These are phyloP conservation scores for Verruconis gallopava DNA, from an alignment of 2,329 filamentous ascomycete species.

Conservation along the genomic window DNA sequence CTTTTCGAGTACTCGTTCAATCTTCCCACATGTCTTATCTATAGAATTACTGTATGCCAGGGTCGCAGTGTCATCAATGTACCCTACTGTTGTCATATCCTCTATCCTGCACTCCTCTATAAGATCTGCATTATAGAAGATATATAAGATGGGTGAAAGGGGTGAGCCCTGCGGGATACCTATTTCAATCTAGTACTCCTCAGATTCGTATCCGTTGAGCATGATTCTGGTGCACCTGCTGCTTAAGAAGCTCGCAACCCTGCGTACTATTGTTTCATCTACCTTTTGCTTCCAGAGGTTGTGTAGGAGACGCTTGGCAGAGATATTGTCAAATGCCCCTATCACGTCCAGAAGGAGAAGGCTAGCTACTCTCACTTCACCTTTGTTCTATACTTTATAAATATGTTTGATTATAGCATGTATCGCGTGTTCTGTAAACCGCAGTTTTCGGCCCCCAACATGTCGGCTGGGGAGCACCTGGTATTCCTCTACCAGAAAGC, in stretches of 20 bases:
- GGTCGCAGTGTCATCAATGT: slow-evolving; percentile 18
- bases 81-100: slow-evolving; percentile 11
- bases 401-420: slow-evolving; percentile 18
- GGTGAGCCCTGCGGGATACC: slow-evolving; percentile 12
- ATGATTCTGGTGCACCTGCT: slow-evolving; percentile 12
- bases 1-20: slow-evolving; percentile 12
- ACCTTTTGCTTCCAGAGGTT: slow-evolving; percentile 11
- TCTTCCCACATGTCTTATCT: slow-evolving; percentile 13
- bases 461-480: slow-evolving; percentile 16
- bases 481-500: slow-evolving; percentile 13
- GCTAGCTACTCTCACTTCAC: slow-evolving; percentile 14
- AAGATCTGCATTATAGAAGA: slow-evolving; percentile 20
- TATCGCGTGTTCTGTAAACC: slow-evolving; percentile 18
- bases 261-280: background rate
- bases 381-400: slow-evolving; percentile 13
- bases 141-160: slow-evolving; percentile 18
- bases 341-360: slow-evolving; percentile 21
- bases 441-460: slow-evolving; percentile 17
- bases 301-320: slow-evolving; percentile 15
- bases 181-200: slow-evolving; percentile 11
- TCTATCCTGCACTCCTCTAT: slow-evolving; percentile 14
- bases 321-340: slow-evolving; percentile 20
- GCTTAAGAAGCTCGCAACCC: slow-evolving; percentile 12
- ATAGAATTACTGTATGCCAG: slow-evolving; percentile 13
- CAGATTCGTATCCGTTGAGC: slow-evolving; percentile 12